phyloP scores from a whole-genome alignment of 257 asterid genomes.

The Craterostigma plantagineum region DNA sequence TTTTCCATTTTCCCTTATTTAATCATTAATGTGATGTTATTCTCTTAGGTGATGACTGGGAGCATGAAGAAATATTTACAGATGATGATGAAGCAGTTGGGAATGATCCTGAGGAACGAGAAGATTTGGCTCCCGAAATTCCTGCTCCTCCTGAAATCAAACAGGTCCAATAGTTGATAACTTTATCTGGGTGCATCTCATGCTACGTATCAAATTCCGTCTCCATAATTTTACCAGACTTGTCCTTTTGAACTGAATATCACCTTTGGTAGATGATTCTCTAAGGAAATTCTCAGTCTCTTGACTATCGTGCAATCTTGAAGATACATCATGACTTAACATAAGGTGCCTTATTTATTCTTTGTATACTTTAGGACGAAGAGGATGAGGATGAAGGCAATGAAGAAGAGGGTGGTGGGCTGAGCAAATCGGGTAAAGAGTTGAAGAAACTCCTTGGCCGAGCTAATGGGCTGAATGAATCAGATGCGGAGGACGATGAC shows the following conservation, averaged over 20 bases:
- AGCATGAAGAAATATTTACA: conserved; percentile 92
- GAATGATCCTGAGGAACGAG: conserved; percentile 85
- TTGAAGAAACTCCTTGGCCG: conserved; percentile 82
- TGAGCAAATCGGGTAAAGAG: conserved; percentile 97
- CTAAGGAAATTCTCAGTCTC: too few relatives aligned
- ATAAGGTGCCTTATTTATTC: neutral
- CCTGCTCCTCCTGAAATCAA: conserved; percentile 99
- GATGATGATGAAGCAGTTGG: conserved; percentile 90
- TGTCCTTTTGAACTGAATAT: neutral
- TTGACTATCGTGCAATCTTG: too few relatives aligned
- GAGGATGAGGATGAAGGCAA: conserved; percentile 80
- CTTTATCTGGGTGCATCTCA: too few relatives aligned
- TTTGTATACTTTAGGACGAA: conserved; percentile 45
- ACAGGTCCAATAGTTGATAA: conserved; percentile 37
- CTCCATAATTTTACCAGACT: neutral
- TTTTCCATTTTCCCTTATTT: conserved; percentile 4
- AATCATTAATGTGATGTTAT: conserved; percentile 6
- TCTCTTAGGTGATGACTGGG: conserved; percentile 94
- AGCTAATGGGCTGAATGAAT: conserved; percentile 73
- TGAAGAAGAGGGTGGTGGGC: conserved; percentile 69
- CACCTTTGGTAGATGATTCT: too few relatives aligned
- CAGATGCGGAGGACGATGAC: conserved; percentile 74
- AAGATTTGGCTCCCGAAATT: conserved; percentile 87
- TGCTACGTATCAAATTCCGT: too few relatives aligned
- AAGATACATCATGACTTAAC: too few relatives aligned